Base-by-base conservation (phyloP, 2,329 filamentous ascomycete genomes). In the Sporothrix protearum region DNA sequence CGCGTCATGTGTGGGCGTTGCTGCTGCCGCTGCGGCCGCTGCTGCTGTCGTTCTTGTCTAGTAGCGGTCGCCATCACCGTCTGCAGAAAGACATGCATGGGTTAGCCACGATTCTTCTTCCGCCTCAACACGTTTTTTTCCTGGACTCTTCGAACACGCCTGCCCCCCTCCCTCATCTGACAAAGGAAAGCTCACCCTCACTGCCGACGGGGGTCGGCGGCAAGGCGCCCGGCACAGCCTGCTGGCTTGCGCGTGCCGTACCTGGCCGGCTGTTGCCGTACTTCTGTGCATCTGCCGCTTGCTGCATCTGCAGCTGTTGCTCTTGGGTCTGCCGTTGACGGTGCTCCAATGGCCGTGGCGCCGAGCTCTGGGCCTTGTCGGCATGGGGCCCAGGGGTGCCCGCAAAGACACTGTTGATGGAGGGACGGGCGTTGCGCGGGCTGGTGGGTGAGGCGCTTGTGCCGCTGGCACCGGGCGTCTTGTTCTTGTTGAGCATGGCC, bases 161-260 rank as follows among this genome's bases (percentile, higher is more conserved):
- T 16, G 45, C 45, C 45, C n/a, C 59, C 22, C n/a, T 14, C 10
- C 36, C n/a, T 22, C 57, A 63, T 22, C 9, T 42, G 57, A 63
- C 57, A 63, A 42, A 64, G 42, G 59, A 64, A 51, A 71, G 69
- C 73, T 88, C 85, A 88, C 86, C 86, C 87, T 89, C 87, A 82
- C 86, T 88, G 80, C 84, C 85, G 76, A 85, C 85, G 67, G 87
- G 87, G 68, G 86, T 88, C 70, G 86, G 86, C 77, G 86, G 87
- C 84, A 88, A 86, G 76, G 85, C 85, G 73, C 86, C 87, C 73
- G 86, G 86, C 72, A 85, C 84, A 33, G 80, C 82, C 82, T 85
- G 80, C 80, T 81, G 79, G 81, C 81, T 78, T 78, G 84, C 79
- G 79, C 85, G 79, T 61, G 83, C 82, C 71, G 85, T 87, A 76